Percentiles rank a stretch among this genome's conserved stretches.
These are phyloP conservation scores for Nothophytophthora sp. DNA, from an alignment of 352 stramenopile genomes.

Conservation along the genomic window DNA sequence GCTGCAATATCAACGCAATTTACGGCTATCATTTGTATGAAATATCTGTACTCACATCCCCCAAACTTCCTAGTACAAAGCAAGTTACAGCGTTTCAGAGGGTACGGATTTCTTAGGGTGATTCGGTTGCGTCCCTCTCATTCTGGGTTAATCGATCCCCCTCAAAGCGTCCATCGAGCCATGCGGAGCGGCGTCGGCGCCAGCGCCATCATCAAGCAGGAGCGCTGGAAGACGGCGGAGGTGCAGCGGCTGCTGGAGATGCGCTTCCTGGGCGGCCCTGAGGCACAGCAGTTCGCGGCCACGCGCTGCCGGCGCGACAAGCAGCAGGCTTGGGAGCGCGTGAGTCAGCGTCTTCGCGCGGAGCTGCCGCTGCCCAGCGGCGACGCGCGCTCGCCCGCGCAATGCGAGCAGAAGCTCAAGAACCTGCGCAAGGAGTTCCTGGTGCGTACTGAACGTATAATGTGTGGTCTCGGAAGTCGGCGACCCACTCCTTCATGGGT, in stretches of 20 bases:
- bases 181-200: not conserved
- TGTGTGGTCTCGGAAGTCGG: no score
- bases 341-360: constrained; percentile 7
- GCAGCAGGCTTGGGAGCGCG: constrained; percentile 10
- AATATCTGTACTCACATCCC: no score
- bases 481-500: not conserved
- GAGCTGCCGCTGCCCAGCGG: constrained; percentile 15
- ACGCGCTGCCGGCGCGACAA: constrained; percentile 8
- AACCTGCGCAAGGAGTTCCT: constrained; percentile 20
- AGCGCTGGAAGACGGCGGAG: constrained; percentile 13
- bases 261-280: constrained; percentile 8
- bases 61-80: no score
- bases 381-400: constrained; percentile 8
- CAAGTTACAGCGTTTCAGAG: no score
- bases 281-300: not conserved
- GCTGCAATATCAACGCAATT: no score
- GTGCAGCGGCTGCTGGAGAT: constrained; percentile 14
- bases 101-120: no score
- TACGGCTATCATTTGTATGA: no score
- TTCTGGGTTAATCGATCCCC: no score
- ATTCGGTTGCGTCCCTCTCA: no score
- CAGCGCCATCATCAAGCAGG: constrained; percentile 13
- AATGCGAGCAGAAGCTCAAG: constrained; percentile 22
- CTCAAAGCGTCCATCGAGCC: no score
- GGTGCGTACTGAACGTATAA: not conserved